Evolutionary conservation across 1,284 basidiomycete species (phyloP), one percentile per base, ranked within the genome.

Genomic region (Inonotus obliquus): DNA sequence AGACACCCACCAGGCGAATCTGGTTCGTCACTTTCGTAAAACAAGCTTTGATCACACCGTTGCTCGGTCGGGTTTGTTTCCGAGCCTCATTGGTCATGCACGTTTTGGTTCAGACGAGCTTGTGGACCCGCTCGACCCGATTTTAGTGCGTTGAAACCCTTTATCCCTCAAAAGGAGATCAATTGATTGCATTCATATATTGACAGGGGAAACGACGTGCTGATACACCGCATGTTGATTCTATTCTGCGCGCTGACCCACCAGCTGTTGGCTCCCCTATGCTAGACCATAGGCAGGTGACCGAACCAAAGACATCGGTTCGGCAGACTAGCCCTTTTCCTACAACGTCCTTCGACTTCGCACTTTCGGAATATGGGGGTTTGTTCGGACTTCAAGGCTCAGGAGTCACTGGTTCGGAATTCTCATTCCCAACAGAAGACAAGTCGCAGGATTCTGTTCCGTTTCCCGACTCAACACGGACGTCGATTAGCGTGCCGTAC

Each of bases 21-120:
- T 59, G 13, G 77, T 83, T 5, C 83, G 87, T 63, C 87, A 90
- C 69, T 90, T 94, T 61, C 84, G 94, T 65, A 94, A 96, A 79
- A 93, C 93, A 49, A 93, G 91, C 73, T 95, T 94, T 71, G 93
- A 96, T 75, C 93, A 94, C 73, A 94, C 92, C 0, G 85, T 94
- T 32, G 79, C 82, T 41, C 82, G 82, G 67, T 83, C 89, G 65
- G 84, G 82, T 48, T 81, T 86, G 60, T 75, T 86, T 64, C 71
- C 77, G 38, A 81, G 79, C 55, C 72, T 84, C 59, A 79, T 78
- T 67, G 87, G 86, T 19, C 48, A 51, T 56, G 21, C 54, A 1
- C 49, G 57, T 14, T 21, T 47, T 23, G 48, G 52, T 44, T 59
- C 61, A 7, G 57, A 63, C 45, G 61, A 59, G 13, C 57, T 55